phyloP scores from a whole-genome alignment of 345 rosid genomes.

The Lenwebbia sp. region DNA sequence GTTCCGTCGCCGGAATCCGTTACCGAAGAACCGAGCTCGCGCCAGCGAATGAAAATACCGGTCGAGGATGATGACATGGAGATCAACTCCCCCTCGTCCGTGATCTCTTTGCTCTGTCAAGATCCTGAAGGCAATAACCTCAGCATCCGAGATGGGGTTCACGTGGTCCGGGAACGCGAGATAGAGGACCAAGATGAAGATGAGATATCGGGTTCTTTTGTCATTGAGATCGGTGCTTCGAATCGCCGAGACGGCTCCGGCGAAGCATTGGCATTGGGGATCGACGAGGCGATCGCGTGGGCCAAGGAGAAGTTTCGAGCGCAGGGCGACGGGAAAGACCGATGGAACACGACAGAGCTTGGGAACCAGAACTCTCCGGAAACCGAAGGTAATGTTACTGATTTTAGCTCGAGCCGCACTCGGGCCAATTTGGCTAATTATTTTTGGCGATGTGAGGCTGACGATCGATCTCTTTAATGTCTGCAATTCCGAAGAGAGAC shows the following conservation, averaged over 20 bases:
- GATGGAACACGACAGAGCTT: neutral
- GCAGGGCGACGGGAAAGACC: conserved; percentile 6
- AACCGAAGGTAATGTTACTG: conserved; percentile 13
- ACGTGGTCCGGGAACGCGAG: neutral
- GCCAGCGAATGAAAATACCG: conserved; percentile 22
- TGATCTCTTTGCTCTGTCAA: conserved; percentile 56
- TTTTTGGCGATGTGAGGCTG: neutral
- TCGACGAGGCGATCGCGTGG: conserved; percentile 71
- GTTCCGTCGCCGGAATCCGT: conserved; percentile 63
- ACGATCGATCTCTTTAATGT: neutral
- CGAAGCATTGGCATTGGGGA: conserved; percentile 43
- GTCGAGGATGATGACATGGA: conserved; percentile 53
- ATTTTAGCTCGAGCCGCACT: neutral
- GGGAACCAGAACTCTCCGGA: conserved; percentile 4
- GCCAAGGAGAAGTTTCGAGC: conserved; percentile 49
- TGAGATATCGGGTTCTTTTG: conserved; percentile 74
- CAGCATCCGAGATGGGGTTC: neutral
- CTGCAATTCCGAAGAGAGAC: neutral
- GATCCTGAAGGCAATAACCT: conserved; percentile 16
- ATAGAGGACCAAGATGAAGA: conserved; percentile 15
- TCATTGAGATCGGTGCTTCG: conserved; percentile 74
- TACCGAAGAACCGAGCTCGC: conserved; percentile 47
- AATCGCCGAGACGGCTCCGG: conserved; percentile 19
- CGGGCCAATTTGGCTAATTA: neutral
- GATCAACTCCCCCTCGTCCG: conserved; percentile 62